Evolutionary conservation across 495 filamentous ascomycete species (phyloP), one percentile per base, ranked within the genome.

Genomic region (Hyaloscypha bicolor): DNA sequence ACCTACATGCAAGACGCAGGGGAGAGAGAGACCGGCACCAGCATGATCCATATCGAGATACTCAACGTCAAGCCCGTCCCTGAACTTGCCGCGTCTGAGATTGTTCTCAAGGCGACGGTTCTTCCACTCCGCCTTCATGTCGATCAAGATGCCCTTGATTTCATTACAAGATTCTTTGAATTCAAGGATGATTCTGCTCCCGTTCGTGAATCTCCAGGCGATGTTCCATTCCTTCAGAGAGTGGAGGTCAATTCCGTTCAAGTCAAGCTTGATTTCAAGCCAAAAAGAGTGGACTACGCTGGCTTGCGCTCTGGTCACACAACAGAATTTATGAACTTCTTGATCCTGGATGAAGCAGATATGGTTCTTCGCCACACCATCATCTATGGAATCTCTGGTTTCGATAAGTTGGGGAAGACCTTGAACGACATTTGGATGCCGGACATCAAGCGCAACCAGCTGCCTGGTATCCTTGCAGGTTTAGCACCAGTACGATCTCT

Each of bases 321-420:
- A 2, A 96, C 92, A 1, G 96, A 99, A 76, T 95, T 99, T 75
- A 98, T 98, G 96, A 98, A 99, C 78, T 96, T 99, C 76, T 85
- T 97, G 70, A 91, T 95, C 52, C 86, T 99, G 14, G 94, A 99
- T 66, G 87, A 91, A 62, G 86, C 94, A 2, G 88, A 95, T 65
- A 90, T 99, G 85, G 86, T 92, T 1, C 83, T 99, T 55, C 86
- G 90, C 14, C 96, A 93, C 74, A 89, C 90, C 42, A 97, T 98
- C 65, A 86, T 97, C 30, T 97, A 97, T 72, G 96, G 96, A 52
- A 86, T 96, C 9, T 88, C 88, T 6, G 94, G 95, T 0, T 96
- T 98, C 70, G 92, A 97, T 69, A 90, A 89, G 63, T 84, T 99
- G 30, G 91, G 93, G 37, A 86, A 92, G 71, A 92, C 88, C 9